Base-by-base conservation (phyloP, 768 basidiomycete species). In the Leccinum variicolor region DNA sequence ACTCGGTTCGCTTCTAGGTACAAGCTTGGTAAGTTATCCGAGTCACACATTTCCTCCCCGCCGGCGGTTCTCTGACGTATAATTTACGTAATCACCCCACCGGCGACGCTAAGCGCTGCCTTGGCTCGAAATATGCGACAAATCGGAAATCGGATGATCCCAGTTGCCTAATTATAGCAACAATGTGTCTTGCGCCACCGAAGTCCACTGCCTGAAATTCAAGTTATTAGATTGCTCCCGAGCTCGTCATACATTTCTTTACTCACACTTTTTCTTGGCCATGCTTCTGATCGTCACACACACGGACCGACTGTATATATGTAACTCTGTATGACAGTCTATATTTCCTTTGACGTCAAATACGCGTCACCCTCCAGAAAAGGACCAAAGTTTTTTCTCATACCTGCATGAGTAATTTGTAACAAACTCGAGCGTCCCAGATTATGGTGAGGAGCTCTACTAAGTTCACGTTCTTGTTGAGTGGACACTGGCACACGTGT, bases 291-390 rank as follows among this genome's bases (percentile, higher is more conserved):
- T 50, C 58, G 45, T 65, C 58, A 41, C 41, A 48, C 46, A 41
- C 41, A 48, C 29, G 31, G 50, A 29, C 34, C 29, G 25, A 14
- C 36, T 36, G 51, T 31, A 14, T 50, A 46, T 31, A 43, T 28
- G 8, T 51, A 50, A 45, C 48, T 45, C 39, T 26, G 53, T 33
- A 26, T n/a, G 41, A 46, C 14, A 29, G 47, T 19, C 21, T 41
- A 23, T 45, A 8, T 33, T 62, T 15, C 41, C 31, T 23, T 28
- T 34, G 36, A 53, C 52, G 5, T 57, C 41, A 43, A 43, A 43
- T 62, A 68, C 62, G 63, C 63, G 63, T 57, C 65, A 66, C 57
- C 34, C 68, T 55, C 55, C 33, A n/a, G 11, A 33, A 26, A 23
- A 50, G 29, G n/a, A 14, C 11, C 41, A 43, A 59, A 17, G 55